A percentile compares a stretch with the other conserved stretches of the same genome.
These are phyloP conservation scores for Histomonas meleagridis DNA, from an alignment of 208 protist species.

Conservation along the genomic window DNA sequence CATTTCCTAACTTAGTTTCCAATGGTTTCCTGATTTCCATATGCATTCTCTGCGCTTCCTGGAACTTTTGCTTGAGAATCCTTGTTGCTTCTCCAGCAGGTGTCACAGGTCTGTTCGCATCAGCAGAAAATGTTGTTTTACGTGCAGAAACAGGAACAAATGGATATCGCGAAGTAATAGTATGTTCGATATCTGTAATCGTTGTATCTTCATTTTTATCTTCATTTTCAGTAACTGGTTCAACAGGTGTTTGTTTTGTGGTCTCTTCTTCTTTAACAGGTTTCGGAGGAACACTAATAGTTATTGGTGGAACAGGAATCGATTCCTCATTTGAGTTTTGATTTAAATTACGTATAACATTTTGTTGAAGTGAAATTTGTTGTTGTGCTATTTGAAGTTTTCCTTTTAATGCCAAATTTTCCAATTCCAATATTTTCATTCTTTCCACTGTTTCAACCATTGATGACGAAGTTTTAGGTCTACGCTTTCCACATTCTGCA, in stretches of 20 bases:
- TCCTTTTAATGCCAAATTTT: neutral
- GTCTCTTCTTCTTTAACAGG: too few species aligned
- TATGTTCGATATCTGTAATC: too few species aligned
- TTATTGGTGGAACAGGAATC: too few species aligned
- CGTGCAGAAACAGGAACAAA: too few species aligned
- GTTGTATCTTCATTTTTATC: too few species aligned
- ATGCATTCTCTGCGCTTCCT: neutral
- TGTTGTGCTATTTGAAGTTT: neutral
- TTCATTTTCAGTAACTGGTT: too few species aligned
- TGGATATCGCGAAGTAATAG: too few species aligned
- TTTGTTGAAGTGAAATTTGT: neutral
- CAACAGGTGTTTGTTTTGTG: too few species aligned
- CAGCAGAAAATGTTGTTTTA: too few species aligned
- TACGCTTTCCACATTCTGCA: neutral
- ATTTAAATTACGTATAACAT: neutral
- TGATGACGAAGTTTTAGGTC: neutral
- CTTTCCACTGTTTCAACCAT: neutral
- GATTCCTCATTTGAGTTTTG: too few species aligned
- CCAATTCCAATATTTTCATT: neutral
- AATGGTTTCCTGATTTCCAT: neutral
- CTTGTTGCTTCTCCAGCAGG: neutral
- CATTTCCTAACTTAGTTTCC: neutral
- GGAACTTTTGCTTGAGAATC: neutral
- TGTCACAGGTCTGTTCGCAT: too few species aligned
- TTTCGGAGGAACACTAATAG: too few species aligned